Conservation (phyloP, 2,329 filamentous ascomycete genomes). For the Truncatella angustata region DNA sequence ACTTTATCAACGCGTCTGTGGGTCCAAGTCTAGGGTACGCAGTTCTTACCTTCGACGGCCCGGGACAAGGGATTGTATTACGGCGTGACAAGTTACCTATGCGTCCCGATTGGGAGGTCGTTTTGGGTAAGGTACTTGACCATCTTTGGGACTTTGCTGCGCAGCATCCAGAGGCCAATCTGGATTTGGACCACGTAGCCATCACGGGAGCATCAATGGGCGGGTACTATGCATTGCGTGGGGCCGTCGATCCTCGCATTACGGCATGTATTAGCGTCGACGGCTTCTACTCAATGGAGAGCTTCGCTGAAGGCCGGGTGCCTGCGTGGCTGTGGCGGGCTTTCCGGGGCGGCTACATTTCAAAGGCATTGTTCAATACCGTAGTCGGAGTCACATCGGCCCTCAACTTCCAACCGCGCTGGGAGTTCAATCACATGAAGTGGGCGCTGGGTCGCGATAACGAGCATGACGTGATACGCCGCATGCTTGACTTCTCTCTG, state of each 20-base stretch:
- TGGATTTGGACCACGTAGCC: constrained; percentile 36
- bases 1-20: constrained; percentile 26
- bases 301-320: neutral
- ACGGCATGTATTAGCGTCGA: constrained; percentile 36
- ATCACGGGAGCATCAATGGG: constrained; percentile 39
- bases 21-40: constrained; percentile 37
- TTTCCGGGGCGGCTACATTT: neutral
- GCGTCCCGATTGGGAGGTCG: constrained; percentile 37
- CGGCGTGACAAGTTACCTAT: constrained; percentile 25
- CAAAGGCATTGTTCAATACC: neutral
- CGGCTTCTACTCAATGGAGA: constrained; percentile 13
- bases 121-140: constrained; percentile 31
- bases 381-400: neutral
- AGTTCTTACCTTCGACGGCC: constrained; percentile 42
- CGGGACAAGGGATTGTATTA: constrained; percentile 41
- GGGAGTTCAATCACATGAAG: neutral
- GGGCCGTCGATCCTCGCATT: constrained; percentile 37
- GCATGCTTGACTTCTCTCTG: neutral
- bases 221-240: constrained; percentile 45
- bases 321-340: neutral
- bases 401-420: neutral
- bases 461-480: neutral
- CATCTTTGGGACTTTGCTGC: constrained; percentile 18
- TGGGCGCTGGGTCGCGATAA: neutral
- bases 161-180: constrained; percentile 19